These are phyloP conservation scores for Komagataella populi DNA, from an alignment of 805 yeast genomes.

Conservation along the genomic window DNA sequence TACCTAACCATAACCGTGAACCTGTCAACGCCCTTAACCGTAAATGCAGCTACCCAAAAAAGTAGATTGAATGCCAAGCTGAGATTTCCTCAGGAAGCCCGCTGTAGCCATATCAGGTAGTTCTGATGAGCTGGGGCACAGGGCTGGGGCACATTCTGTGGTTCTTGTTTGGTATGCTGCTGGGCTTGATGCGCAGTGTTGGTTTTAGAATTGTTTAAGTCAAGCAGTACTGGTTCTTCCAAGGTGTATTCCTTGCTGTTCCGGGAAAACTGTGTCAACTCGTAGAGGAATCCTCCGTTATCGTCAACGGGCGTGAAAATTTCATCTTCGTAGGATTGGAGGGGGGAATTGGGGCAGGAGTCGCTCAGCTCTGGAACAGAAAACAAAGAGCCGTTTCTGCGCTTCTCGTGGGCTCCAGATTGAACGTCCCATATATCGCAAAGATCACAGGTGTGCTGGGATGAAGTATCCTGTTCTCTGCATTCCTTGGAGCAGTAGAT, in stretches of 20 bases:
- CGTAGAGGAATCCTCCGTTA: neutral
- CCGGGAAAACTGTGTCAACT: neutral
- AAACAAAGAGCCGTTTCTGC: neutral
- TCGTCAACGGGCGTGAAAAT: neutral
- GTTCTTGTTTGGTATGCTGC: neutral
- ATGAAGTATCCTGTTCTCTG: slow-evolving; percentile 2
- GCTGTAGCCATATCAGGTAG: neutral
- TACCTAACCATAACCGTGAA: neutral
- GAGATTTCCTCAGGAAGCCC: neutral
- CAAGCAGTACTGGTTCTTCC: neutral
- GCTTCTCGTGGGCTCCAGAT: neutral
- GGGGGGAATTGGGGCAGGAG: neutral
- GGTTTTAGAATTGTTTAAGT: neutral
- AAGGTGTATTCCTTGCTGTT: neutral
- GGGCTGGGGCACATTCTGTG: neutral
- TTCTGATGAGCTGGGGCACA: neutral
- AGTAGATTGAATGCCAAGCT: neutral
- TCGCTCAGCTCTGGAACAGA: neutral
- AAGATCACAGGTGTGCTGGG: neutral
- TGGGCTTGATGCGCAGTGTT: neutral
- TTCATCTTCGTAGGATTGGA: neutral
- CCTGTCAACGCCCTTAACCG: neutral
- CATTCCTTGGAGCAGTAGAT: slow-evolving; percentile 7
- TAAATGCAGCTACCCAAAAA: neutral
- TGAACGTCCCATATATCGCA: neutral